These are phyloP conservation scores for Microbotryum intermedium DNA, from an alignment of 1,284 basidiomycete genomes.

Conservation along the genomic window DNA sequence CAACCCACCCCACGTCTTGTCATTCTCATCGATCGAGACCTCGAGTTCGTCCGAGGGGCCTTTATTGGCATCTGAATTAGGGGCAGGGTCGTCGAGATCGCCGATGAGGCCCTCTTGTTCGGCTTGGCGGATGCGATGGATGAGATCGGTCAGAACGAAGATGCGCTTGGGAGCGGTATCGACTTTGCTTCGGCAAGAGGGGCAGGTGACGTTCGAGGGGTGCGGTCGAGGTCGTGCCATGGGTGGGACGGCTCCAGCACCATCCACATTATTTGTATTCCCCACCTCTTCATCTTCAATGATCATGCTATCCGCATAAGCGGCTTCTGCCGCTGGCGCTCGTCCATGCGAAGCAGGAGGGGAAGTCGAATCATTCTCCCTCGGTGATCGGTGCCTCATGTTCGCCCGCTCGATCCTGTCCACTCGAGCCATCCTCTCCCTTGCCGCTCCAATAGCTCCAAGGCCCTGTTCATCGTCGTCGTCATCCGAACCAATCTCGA, in stretches of 20 bases:
- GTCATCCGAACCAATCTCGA: neutral
- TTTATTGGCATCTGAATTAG: neutral
- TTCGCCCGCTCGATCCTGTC: neutral
- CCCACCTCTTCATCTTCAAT: neutral
- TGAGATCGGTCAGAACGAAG: neutral
- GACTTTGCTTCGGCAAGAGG: neutral
- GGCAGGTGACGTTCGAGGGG: neutral
- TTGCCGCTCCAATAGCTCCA: neutral
- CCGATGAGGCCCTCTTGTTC: neutral
- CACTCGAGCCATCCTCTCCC: neutral
- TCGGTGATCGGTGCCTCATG: neutral
- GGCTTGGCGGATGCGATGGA: neutral
- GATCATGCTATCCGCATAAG: neutral
- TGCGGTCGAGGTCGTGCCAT: neutral
- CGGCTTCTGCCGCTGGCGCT: neutral
- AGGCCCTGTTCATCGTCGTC: neutral
- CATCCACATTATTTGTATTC: no score
- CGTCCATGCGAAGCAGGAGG: neutral
- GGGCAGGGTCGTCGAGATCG: neutral
- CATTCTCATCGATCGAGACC: neutral
- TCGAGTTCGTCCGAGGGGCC: neutral
- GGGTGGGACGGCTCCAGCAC: neutral
- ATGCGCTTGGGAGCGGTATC: neutral
- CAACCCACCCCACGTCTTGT: neutral
- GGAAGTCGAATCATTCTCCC: neutral